phyloP scores from a whole-genome alignment of 2,329 filamentous ascomycete species.

The Pyrenophora teres region DNA sequence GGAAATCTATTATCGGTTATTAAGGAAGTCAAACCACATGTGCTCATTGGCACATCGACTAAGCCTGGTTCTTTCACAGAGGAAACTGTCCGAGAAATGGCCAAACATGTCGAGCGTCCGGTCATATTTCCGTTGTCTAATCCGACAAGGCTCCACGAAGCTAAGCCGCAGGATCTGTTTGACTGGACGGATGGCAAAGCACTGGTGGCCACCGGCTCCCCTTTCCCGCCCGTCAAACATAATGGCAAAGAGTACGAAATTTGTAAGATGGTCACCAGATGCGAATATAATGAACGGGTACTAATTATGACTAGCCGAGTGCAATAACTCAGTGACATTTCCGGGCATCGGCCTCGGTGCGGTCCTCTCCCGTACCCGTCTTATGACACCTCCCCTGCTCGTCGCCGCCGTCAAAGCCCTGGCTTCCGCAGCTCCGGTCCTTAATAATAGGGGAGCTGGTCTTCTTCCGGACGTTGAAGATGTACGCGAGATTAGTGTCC shows the following conservation, averaged over 20 bases:
- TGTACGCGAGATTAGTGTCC: constrained; percentile 75
- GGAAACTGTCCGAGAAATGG: constrained; percentile 76
- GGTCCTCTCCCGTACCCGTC: constrained; percentile 69
- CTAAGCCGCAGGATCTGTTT: constrained; percentile 74
- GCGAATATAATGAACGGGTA: neutral
- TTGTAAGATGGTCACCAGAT: constrained; percentile 44
- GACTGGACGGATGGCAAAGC: constrained; percentile 78
- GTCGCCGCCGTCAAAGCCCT: constrained; percentile 78
- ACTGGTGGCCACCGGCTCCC: constrained; percentile 81
- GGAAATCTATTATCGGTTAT: constrained; percentile 69
- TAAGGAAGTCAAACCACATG: constrained; percentile 73
- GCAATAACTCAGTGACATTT: constrained; percentile 87
- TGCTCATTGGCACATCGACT: constrained; percentile 84
- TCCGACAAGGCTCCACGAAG: constrained; percentile 82
- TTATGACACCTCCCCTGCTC: constrained; percentile 77
- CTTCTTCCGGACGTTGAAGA: constrained; percentile 76
- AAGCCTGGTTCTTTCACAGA: constrained; percentile 76
- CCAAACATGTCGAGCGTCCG: constrained; percentile 71
- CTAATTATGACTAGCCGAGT: constrained; percentile 65
- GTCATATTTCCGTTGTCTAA: constrained; percentile 89
- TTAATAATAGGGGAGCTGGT: constrained; percentile 64
- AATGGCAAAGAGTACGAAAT: constrained; percentile 61
- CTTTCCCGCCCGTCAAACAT: constrained; percentile 74
- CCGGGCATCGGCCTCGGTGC: constrained; percentile 83
- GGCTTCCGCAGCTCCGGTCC: constrained; percentile 71